Base-by-base conservation (phyloP, 176 grass and related monocot species). In the Guadua angustifolia region DNA sequence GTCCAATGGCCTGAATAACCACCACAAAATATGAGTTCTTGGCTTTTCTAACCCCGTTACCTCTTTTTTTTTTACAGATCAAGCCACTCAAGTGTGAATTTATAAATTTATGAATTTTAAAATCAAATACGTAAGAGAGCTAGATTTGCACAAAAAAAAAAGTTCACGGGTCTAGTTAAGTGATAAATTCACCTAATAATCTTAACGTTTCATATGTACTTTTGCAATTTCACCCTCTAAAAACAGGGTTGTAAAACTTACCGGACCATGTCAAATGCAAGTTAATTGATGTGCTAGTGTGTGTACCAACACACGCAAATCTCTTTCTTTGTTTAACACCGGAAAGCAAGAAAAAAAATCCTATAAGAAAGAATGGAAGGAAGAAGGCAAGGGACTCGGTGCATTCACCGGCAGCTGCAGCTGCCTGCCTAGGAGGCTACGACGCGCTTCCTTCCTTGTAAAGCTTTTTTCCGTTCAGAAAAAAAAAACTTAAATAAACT, bases 381-480 rank as follows among this genome's bases (percentile, higher is more conserved):
- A 42, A 42, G 55, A 57, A 57, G 19, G 5, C 55, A 9, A n/a
- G 44, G 44, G 6, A 33, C 25, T 9, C 3, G 15, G 47, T 32
- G 46, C 7, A 17, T 9, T 18, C 56, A 62, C 14, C 1, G 12
- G 21, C 59, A 62, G 59, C 25, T 13, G 25, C 11, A 21, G 7
- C 24, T 62, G 59, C 22, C 24, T 62, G 59, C 22, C 24, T 62
- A 11, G 4, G n/a, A n/a, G 29, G 29, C 59, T 21, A 2, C 9
- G 4, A 80, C 78, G 78, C 78, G 61, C 63, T 69, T 75, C 56
- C 63, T 69, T 75, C 56, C 57, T 66, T 82, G 58, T 47, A 49
- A 56, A 55, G 0, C 69, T 22, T 24, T 66, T 63, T 26, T 51
- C 56, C 52, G 44, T 16, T 17, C 9, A 58, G 8, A 66, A 42